Base-by-base conservation (phyloP, 257 asterid species). In the Solanum paucissectum region DNA sequence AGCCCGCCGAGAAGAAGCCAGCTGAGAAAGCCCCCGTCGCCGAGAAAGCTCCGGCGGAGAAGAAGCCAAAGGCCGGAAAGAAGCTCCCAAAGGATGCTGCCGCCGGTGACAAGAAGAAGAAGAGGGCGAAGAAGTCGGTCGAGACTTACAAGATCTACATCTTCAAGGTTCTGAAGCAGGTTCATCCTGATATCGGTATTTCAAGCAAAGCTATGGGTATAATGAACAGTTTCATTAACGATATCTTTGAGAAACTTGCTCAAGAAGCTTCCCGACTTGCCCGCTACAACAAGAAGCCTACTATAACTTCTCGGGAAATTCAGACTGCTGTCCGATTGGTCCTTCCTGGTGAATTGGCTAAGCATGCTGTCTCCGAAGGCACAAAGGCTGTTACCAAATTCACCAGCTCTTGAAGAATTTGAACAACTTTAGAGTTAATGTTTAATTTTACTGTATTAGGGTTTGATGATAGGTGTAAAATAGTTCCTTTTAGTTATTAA, bases 141-240 rank as follows among this genome's bases (percentile, higher is more conserved):
- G 88, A 86, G 73, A 86, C 88, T 0, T 86, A 86, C 88, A 86
- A 86, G 84, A 86, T 86, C 73, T 86, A 86, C 3, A 86, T 87
- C 79, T 88, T 88, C 85, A 88, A 88, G 36, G 89, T 88, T 9
- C 37, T 88, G 84, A 88, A 88, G 37, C 89, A 88, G 32, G 89
- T 88, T 5, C 89, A 88, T 21, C 89, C 89, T 0, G 89, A 88
- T 34, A 88, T 88, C 18, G 88, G 88, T 12, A 72, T 86, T 25
- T 86, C 88, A 3, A 86, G 88, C 55, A 86, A 86, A 27, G 89
- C 89, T 5, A 88, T 88, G 89, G 89, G 89, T 1, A 88, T 88
- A 5, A 88, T 88, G 89, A 88, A 88, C 79, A 88, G 84, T 66
- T 88, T 88, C 66, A 88, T 88, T 3, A 88, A 88, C 0, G 89